A percentile compares a stretch with the other conserved stretches of the same genome.
phyloP scores from a whole-genome alignment of 345 rosid species.

The Acer negundo region DNA sequence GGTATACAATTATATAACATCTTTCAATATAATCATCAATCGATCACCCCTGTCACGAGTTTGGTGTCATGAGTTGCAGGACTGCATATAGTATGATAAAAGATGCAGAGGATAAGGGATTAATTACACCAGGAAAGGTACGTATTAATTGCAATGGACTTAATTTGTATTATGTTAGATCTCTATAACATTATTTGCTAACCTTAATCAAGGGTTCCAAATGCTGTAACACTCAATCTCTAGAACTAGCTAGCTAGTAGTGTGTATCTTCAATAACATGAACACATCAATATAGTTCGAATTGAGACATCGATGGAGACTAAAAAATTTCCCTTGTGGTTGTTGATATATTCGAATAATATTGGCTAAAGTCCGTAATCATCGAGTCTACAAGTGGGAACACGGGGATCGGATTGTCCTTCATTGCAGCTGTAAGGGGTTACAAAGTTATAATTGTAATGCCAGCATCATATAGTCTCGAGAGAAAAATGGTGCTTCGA shows the following conservation, averaged over 20 bases:
- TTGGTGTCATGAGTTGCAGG: slow-evolving; percentile 18
- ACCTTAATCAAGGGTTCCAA: no score
- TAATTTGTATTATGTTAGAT: no score
- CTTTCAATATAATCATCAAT: no score
- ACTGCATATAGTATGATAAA: slow-evolving; percentile 58
- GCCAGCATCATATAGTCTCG: slow-evolving; percentile 59
- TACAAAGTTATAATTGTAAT: slow-evolving; percentile 57
- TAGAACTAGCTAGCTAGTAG: no score
- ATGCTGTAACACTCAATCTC: no score
- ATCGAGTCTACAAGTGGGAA: slow-evolving; percentile 69
- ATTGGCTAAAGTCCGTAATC: slow-evolving; percentile 38
- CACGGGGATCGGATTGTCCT: slow-evolving; percentile 75
- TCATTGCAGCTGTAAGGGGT: slow-evolving; percentile 62
- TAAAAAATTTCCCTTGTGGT: neutral
- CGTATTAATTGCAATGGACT: no score
- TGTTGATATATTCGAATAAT: neutral
- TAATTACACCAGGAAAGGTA: slow-evolving; percentile 61
- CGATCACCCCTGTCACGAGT: neutral
- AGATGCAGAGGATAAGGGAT: slow-evolving; percentile 70
- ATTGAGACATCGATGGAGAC: neutral
- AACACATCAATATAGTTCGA: no score
- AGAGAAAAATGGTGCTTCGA: slow-evolving; percentile 57
- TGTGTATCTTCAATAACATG: neutral
- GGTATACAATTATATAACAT: slow-evolving; percentile 18
- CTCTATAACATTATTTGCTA: no score